These are phyloP conservation scores for Polyporus arcularius DNA, from an alignment of 768 basidiomycete species.

Conservation along the genomic window DNA sequence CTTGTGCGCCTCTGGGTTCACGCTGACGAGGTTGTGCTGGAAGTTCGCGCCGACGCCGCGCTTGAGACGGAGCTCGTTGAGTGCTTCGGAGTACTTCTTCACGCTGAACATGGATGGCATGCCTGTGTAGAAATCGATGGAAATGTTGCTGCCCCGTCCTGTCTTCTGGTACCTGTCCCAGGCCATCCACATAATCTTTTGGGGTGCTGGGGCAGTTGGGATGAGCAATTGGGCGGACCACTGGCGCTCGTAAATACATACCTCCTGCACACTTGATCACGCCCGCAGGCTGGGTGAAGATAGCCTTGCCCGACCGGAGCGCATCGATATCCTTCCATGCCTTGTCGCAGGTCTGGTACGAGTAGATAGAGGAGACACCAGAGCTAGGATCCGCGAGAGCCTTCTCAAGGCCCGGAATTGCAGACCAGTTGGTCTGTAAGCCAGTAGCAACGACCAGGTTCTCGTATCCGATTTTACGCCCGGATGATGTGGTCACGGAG, in stretches of 20 bases:
- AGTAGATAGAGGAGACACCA: constrained; percentile 91
- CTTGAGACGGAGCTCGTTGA: constrained; percentile 73
- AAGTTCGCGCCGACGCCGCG: constrained; percentile 84
- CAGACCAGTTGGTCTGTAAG: constrained; percentile 82
- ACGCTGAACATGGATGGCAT: constrained; percentile 97
- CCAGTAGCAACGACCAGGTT: constrained; percentile 87
- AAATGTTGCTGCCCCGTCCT: constrained; percentile 54
- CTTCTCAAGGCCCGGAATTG: constrained; percentile 67
- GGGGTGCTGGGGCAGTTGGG: constrained; percentile 55
- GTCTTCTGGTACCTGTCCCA: constrained; percentile 79
- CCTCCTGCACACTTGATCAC: constrained; percentile 94
- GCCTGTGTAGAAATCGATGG: constrained; percentile 82
- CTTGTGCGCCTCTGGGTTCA: constrained; percentile 69
- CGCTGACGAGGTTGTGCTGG: constrained; percentile 75
- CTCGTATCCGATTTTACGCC: constrained; percentile 77
- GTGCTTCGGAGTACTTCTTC: constrained; percentile 91
- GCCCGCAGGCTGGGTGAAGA: constrained; percentile 95
- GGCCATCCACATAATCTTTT: constrained; percentile 98
- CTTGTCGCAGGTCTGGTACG: constrained; percentile 87
- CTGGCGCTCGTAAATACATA: constrained; percentile 29
- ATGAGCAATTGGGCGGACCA: not conserved
- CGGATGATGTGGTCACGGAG: constrained; percentile 69
- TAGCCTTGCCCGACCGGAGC: constrained; percentile 75
- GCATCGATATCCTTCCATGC: constrained; percentile 81
- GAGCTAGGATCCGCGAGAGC: constrained; percentile 78